Conservation (phyloP, 306 rosid genomes). For the Cyclanthera cordifolia region DNA sequence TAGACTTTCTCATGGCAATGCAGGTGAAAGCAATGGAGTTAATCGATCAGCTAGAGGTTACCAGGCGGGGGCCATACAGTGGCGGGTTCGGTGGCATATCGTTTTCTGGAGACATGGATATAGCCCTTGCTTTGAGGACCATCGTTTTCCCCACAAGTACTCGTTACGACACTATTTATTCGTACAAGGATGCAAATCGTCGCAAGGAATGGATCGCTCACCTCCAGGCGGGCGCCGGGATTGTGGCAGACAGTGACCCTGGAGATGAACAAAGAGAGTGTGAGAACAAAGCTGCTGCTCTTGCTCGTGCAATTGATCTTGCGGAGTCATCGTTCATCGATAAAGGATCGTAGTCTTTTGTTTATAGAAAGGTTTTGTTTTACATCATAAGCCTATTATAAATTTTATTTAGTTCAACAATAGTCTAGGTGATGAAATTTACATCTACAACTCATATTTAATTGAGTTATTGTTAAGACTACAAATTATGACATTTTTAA, state of each 20-base stretch:
- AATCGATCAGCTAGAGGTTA: slow-evolving; percentile 76
- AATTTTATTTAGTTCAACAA: no score
- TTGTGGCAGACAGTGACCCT: slow-evolving; percentile 88
- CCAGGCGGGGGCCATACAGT: slow-evolving; percentile 92
- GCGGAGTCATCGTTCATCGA: slow-evolving; percentile 79
- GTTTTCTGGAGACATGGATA: slow-evolving; percentile 75
- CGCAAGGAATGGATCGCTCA: slow-evolving; percentile 91
- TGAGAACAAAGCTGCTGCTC: slow-evolving; percentile 93
- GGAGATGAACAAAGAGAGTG: slow-evolving; percentile 88
- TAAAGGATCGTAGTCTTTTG: slow-evolving; percentile 18
- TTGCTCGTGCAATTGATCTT: slow-evolving; percentile 87
- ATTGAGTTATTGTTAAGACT: no score
- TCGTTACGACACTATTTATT: slow-evolving; percentile 74
- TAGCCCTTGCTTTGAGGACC: slow-evolving; percentile 88
- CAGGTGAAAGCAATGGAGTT: slow-evolving; percentile 98
- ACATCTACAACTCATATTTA: no score
- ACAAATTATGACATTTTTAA: no score
- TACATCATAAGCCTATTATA: no score
- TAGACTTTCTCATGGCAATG: neutral
- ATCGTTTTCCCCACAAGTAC: slow-evolving; percentile 67
- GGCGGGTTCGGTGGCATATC: slow-evolving; percentile 96
- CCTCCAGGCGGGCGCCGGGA: slow-evolving; percentile 91
- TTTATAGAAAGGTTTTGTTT: neutral
- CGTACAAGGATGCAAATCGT: slow-evolving; percentile 58
- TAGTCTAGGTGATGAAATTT: no score